Conservation (phyloP, 2,329 filamentous ascomycete species). For the Arthrobotrys conoides region DNA sequence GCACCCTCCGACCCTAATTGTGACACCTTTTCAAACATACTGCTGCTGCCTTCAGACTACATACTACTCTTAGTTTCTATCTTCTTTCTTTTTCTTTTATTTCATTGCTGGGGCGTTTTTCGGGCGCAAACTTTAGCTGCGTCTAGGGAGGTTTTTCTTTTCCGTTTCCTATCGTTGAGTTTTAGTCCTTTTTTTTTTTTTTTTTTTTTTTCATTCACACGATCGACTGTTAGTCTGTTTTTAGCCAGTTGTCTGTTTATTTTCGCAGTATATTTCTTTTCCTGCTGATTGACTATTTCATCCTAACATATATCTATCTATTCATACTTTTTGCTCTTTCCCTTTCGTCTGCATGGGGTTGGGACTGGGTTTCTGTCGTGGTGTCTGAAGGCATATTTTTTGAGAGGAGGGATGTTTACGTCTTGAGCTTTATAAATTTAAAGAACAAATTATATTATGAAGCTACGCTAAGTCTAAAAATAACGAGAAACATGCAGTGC, state of each 20-base stretch:
- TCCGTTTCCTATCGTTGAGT: background rate
- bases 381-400: too few relatives aligned
- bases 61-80: slow-evolving; percentile 5
- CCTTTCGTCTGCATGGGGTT: background rate
- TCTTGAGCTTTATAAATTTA: too few relatives aligned
- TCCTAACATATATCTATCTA: background rate
- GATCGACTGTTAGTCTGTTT: slow-evolving; percentile 5
- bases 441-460: too few relatives aligned
- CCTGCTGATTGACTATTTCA: background rate
- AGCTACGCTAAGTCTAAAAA: too few relatives aligned
- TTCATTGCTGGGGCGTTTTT: slow-evolving; percentile 31
- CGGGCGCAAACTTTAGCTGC: slow-evolving; percentile 4
- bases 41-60: background rate
- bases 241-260: background rate
- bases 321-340: background rate
- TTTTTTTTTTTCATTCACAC: background rate
- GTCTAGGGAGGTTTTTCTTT: slow-evolving; percentile 4
- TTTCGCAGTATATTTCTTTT: background rate
- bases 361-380: background rate
- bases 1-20: background rate
- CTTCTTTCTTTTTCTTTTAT: background rate
- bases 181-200: too few relatives aligned
- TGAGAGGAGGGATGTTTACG: too few relatives aligned
- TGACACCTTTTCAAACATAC: background rate
- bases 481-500: slow-evolving; percentile 18